Percentiles rank a stretch among this genome's conserved stretches.
Conservation (phyloP, 768 basidiomycete species). For the Boletus insuetus region DNA sequence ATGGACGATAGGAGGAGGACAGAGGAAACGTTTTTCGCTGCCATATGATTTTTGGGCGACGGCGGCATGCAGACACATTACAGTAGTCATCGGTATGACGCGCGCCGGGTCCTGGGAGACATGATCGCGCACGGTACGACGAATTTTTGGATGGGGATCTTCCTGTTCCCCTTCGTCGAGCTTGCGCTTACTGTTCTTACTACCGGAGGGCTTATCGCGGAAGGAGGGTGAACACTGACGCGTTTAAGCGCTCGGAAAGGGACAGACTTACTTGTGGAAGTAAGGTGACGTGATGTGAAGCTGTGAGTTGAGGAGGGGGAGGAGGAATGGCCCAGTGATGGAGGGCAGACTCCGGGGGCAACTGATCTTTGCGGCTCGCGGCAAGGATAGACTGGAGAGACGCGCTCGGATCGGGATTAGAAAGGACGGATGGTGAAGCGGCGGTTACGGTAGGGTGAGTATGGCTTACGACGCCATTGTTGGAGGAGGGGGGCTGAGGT, state of each 20-base stretch:
- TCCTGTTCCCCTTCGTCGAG: constrained; percentile 59
- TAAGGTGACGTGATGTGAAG: constrained; percentile 27
- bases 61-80: constrained; percentile 86
- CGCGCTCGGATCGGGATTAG: constrained; percentile 39
- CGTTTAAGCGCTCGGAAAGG: constrained; percentile 27
- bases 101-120: constrained; percentile 72
- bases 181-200: constrained; percentile 67
- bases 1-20: constrained; percentile 90
- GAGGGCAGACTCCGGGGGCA: constrained; percentile 28
- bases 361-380: constrained; percentile 32
- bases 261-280: constrained; percentile 41
- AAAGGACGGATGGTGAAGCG: constrained; percentile 32
- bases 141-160: constrained; percentile 73
- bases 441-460: constrained; percentile 31
- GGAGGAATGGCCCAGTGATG: constrained; percentile 39
- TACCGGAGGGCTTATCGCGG: constrained; percentile 28
- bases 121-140: constrained; percentile 81
- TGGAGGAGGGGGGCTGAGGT: constrained; percentile 17
- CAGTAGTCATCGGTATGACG: constrained; percentile 86
- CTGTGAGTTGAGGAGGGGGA: constrained; percentile 31
- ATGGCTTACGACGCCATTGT: constrained; percentile 28
- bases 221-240: constrained; percentile 23
- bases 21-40: constrained; percentile 91
- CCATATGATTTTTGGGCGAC: constrained; percentile 97
- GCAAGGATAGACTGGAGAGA: constrained; percentile 40